phyloP scores from a whole-genome alignment of 2,329 filamentous ascomycete species.

The Dryadomyces quercivorus region DNA sequence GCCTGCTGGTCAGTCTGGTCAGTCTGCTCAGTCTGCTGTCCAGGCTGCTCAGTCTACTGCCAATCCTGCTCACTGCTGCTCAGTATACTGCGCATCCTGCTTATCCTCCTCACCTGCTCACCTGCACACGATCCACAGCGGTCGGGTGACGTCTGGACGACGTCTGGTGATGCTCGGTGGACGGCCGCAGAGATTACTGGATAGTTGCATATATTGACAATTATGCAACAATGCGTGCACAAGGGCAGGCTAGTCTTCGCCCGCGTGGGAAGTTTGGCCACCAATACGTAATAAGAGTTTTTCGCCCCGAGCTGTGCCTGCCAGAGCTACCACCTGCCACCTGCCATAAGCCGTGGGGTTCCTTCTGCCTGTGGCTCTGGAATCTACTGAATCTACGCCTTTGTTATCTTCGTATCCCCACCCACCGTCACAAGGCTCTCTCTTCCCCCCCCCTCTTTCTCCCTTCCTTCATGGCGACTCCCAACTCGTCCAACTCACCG shows the following conservation, averaged over 20 bases:
- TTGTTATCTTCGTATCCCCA: too few relatives aligned
- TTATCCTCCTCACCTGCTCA: too few relatives aligned
- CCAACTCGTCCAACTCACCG: conserved; percentile 7
- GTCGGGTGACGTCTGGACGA: neutral
- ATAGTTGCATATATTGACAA: neutral
- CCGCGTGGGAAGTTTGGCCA: neutral
- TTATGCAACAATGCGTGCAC: neutral
- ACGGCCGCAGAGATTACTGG: neutral
- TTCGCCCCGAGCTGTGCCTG: neutral
- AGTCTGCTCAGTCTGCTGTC: too few relatives aligned
- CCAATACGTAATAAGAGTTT: neutral
- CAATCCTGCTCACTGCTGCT: too few relatives aligned
- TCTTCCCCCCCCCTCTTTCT: neutral
- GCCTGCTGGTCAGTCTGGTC: too few relatives aligned
- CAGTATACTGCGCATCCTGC: too few relatives aligned
- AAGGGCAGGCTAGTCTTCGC: neutral
- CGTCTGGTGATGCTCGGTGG: neutral
- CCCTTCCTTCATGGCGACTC: neutral
- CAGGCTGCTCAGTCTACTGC: too few relatives aligned
- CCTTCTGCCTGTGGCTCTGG: too few relatives aligned
- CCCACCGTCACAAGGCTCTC: neutral
- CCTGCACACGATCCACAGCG: too few relatives aligned
- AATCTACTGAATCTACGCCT: too few relatives aligned
- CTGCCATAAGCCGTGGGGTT: neutral
- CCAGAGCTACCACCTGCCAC: neutral